Evolutionary conservation across 169 alveolate species (phyloP), one percentile per base, ranked within the genome.

Genomic region (Plasmodium vinckei): DNA sequence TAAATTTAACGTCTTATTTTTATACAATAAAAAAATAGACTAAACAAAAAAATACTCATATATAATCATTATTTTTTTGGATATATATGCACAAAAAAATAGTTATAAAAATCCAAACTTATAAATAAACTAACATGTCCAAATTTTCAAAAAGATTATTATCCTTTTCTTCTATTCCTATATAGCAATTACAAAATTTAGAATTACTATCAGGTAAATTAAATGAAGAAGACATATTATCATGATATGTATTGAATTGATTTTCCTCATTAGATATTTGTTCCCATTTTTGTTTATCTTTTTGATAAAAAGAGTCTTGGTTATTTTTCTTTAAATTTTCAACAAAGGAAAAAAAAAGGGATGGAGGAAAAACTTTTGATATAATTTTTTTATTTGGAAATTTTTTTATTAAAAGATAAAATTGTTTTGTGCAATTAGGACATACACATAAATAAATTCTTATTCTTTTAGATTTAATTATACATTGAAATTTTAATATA

Each of bases 361-460:
- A 25, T 12, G 88, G 88, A n/a, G 57, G 54, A 19, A 75, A 61
- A 61, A 75, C 88, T 51, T 65, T 75, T n/a, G 88, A 56, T 15
- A 25, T 53, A 53, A 63, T 23, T 53, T 75, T 75, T 65, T 63
- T 63, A 42, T 51, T 61, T 61, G 75, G 51, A 13, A 25, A 15
- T 65, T 63, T 75, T 65, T 63, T 75, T 63, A 75, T 23, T 65
- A 75, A 75, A 10, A 75, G 65, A 64, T 75, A 75, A 53, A 75
- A 75, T 33, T 56, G 21, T 63, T 75, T 75, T 61, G 21, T 51
- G 54, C 88, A 75, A 19, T 75, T 63, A 7, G 88, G 88, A n/a
- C 88, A 75, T 23, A 75, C 73, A 46, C 88, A 75, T 61, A 65
- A 25, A 54, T 61, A 73, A 42, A 60, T 73, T 61, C 60, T 21